Percentiles rank a stretch among this genome's conserved stretches.
These are phyloP conservation scores for Nakazawaea ambrosiae DNA, from an alignment of 805 yeast species.

Conservation along the genomic window DNA sequence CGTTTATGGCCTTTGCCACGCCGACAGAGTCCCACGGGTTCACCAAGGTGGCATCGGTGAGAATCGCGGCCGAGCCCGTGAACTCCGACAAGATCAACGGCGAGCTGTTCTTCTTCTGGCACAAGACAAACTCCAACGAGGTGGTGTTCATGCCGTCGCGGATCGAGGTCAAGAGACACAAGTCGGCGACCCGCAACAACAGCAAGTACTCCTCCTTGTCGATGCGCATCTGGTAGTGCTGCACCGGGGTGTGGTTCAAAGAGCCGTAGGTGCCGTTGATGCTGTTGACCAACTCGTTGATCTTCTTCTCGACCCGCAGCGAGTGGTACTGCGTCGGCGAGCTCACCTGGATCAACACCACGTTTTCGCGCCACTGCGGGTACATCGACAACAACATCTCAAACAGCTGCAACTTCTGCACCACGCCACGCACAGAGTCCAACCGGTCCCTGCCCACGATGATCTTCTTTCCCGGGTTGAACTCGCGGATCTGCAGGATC, in stretches of 20 bases:
- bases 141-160: conserved; percentile 98
- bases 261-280: conserved; percentile 84
- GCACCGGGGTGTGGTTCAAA: conserved; percentile 78
- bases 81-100: conserved; percentile 90
- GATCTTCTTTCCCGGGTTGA: conserved; percentile 62
- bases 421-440: conserved; percentile 87
- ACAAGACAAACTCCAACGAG: conserved; percentile 83
- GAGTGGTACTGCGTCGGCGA: conserved; percentile 64
- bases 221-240: conserved; percentile 87
- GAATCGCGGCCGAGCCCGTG: conserved; percentile 75
- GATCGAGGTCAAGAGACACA: conserved; percentile 82
- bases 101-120: conserved; percentile 65
- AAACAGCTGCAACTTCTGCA: conserved; percentile 87
- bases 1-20: conserved; percentile 77
- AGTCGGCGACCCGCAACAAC: conserved; percentile 78
- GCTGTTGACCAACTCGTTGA: conserved; percentile 69
- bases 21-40: conserved; percentile 98
- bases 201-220: conserved; percentile 88
- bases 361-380: conserved; percentile 87
- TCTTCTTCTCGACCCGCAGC: conserved; percentile 69
- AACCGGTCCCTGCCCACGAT: conserved; percentile 92
- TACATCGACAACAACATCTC: conserved; percentile 82
- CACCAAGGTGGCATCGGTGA: conserved; percentile 70
- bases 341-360: conserved; percentile 86
- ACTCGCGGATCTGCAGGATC: conserved; percentile 53